phyloP scores from a whole-genome alignment of 2,329 filamentous ascomycete genomes.

The Penicillium concentricum region DNA sequence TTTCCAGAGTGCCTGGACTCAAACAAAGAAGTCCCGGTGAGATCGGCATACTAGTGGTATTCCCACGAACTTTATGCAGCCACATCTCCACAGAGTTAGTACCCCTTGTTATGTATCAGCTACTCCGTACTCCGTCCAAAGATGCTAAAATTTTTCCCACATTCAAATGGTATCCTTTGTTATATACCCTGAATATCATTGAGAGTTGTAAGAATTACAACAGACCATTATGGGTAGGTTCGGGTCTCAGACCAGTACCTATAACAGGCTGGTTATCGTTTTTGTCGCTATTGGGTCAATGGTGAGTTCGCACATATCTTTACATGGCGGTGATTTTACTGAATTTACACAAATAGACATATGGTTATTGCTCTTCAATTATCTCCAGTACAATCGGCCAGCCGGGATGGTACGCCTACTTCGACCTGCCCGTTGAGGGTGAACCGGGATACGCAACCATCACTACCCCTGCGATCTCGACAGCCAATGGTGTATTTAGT shows the following conservation, averaged over 20 bases:
- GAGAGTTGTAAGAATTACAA: not conserved
- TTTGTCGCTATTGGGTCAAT: constrained; percentile 43
- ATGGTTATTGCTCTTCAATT: constrained; percentile 53
- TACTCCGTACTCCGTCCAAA: not conserved
- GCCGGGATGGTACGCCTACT: constrained; percentile 53
- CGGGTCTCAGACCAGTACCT: constrained; percentile 38
- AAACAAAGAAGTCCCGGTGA: not conserved
- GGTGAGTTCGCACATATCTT: constrained; percentile 25
- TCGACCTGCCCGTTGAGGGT: constrained; percentile 46
- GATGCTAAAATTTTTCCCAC: not conserved
- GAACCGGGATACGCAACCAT: constrained; percentile 47
- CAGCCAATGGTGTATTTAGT: constrained; percentile 51
- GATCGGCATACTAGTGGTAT: constrained; percentile 2
- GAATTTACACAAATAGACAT: constrained; percentile 40
- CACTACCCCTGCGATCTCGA: constrained; percentile 50
- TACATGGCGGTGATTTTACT: not conserved
- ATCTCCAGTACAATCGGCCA: constrained; percentile 55
- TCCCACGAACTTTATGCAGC: not conserved
- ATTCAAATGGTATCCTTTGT: not conserved
- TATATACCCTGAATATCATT: not conserved
- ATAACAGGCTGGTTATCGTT: constrained; percentile 40
- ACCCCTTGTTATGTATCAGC: not conserved
- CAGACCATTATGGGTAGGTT: constrained; percentile 29
- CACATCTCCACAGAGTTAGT: not conserved
- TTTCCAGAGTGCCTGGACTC: not conserved